Conservation (phyloP, 495 filamentous ascomycete genomes). For the Lineolata rhizophorae region DNA sequence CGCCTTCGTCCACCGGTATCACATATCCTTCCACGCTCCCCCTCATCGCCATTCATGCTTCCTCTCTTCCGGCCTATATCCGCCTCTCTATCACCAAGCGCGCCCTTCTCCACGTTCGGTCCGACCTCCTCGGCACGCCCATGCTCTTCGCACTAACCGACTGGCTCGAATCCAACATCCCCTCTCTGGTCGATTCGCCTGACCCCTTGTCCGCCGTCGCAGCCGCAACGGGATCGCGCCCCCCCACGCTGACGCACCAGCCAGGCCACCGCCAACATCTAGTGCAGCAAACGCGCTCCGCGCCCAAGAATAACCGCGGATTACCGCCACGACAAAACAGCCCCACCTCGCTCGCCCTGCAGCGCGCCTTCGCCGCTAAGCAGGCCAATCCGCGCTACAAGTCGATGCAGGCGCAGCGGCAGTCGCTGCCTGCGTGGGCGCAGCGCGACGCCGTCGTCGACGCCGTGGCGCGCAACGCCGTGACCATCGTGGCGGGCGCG, state of each 20-base stretch:
- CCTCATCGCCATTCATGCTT: slow-evolving; percentile 43
- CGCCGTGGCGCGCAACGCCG: slow-evolving; percentile 51
- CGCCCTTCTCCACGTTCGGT: slow-evolving; percentile 41
- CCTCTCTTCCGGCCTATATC: slow-evolving; percentile 81
- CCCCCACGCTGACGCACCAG: slow-evolving; percentile 8
- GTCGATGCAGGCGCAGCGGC: slow-evolving; percentile 45
- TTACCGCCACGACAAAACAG: too few species aligned
- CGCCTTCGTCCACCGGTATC: too few species aligned
- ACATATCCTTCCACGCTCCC: slow-evolving; percentile 65
- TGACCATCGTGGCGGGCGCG: slow-evolving; percentile 90
- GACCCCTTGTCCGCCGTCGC: slow-evolving; percentile 68
- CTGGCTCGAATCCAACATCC: slow-evolving; percentile 68
- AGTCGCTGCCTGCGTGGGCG: slow-evolving; percentile 71
- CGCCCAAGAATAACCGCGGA: slow-evolving; percentile 21
- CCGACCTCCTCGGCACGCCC: slow-evolving; percentile 50
- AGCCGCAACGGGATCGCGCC: slow-evolving; percentile 21
- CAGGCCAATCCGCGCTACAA: slow-evolving; percentile 35
- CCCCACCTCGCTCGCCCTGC: background rate
- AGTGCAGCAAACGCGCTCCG: slow-evolving; percentile 19
- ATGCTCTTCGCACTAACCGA: slow-evolving; percentile 80
- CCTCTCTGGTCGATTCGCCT: slow-evolving; percentile 54
- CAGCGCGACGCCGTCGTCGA: slow-evolving; percentile 51
- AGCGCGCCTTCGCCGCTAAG: slow-evolving; percentile 16
- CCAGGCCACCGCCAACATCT: too few species aligned
- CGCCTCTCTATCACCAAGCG: slow-evolving; percentile 72